Conservation (phyloP, 2,329 filamentous ascomycete species). For the Blastomyces percursus region DNA sequence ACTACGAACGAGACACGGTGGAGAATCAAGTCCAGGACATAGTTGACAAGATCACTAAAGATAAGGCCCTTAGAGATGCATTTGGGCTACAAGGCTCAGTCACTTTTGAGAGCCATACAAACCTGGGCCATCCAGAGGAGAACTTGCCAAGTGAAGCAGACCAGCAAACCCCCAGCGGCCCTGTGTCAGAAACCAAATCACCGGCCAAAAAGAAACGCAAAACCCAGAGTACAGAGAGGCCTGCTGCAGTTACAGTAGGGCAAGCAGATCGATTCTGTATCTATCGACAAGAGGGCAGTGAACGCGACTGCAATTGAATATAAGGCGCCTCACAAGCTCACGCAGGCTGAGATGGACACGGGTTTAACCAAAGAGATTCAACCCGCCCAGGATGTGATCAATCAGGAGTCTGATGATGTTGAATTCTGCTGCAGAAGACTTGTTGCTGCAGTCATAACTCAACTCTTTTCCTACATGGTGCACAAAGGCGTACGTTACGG, state of each 20-base stretch:
- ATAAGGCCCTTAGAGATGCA: conserved; percentile 19
- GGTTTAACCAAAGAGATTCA: conserved; percentile 18
- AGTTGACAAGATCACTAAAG: conserved; percentile 19
- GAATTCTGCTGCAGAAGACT: conserved; percentile 19
- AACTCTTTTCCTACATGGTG: conserved; percentile 25
- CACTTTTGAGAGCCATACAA: conserved; percentile 31
- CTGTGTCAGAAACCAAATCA: conserved; percentile 7
- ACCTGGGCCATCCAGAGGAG: conserved; percentile 18
- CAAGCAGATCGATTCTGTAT: conserved; percentile 9
- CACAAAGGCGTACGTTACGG: conserved; percentile 18
- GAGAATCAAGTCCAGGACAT: conserved; percentile 30
- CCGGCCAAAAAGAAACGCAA: conserved; percentile 7
- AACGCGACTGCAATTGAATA: conserved; percentile 19
- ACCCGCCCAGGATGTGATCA: conserved; percentile 18
- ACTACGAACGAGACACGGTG: conserved; percentile 27
- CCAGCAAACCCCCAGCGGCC: conserved; percentile 13
- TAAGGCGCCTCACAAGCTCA: conserved; percentile 21
- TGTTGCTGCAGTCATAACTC: conserved; percentile 19
- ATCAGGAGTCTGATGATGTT: conserved; percentile 18
- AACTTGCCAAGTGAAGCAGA: conserved; percentile 8
- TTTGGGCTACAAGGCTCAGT: conserved; percentile 27
- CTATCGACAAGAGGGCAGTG: conserved; percentile 13
- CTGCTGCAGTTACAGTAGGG: conserved; percentile 6
- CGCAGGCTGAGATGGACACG: conserved; percentile 17
- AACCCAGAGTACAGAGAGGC: no score